Base-by-base conservation (phyloP, 2,329 filamentous ascomycete genomes). In the Exophiala spinifera region DNA sequence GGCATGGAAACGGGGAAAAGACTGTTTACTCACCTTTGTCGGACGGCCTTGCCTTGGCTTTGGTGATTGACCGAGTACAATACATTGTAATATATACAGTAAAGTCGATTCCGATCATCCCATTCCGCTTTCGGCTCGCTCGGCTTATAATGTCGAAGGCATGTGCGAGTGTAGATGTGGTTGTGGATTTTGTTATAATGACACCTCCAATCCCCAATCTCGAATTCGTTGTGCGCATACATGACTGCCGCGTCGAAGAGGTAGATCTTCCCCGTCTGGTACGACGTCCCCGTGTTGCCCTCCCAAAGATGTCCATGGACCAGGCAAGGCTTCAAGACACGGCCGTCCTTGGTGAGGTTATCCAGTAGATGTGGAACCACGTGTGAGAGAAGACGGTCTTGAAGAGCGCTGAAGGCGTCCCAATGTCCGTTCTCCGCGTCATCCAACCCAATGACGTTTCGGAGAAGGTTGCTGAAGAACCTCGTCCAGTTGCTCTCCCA, bases 221-320 rank as follows among this genome's bases (percentile, higher is more conserved):
- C 56, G 3, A 52, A 31, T 57, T 76, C 72, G 33, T 75, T 70
- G 53, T 76, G 74, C 0, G 69, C 73, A 55, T 72, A 76, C 49
- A 68, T 71, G 0, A 61, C 65, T 1, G 65, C 69, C 1, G 68
- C 65, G 51, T 76, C 72, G 49, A 72, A 75, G 6, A 75, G 61
- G 19, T 67, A 51, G 7, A 68, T 53, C 0, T 68, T 46, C 1
- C 63, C 66, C 0, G 64, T 73, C 6, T 64, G 49, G 1, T 53
- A 49, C 25, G 68, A 64, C 4, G 66, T 68, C 1, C 69, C 71
- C 1, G 65, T 61, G 51, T 76, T 77, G 1, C 64, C 67, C 45
- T 76, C 69, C 73, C 71, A 76, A 1, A 75, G 60, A 59, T 75
- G 71, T 0, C 71, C 72, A 53, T 74, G 72, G 14, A 73, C 68